These are phyloP conservation scores for Thermomucor indicae-seudaticae DNA, from an alignment of 371 early-diverging fungal genomes.

Conservation along the genomic window DNA sequence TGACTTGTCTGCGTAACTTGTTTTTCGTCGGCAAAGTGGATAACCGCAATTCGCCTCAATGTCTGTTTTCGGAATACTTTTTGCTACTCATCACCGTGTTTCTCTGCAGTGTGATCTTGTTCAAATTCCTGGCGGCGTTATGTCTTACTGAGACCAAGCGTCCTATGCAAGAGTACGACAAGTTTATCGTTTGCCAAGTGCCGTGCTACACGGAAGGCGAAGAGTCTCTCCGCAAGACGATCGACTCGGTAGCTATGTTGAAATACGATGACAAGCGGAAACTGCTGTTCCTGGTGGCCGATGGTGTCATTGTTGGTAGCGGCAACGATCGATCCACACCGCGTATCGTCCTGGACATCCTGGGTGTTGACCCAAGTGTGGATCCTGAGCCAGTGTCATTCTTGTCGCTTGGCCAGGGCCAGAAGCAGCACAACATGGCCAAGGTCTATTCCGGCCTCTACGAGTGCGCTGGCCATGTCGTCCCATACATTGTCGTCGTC, in stretches of 20 bases:
- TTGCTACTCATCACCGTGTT: slow-evolving; percentile 74
- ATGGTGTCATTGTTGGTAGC: slow-evolving; percentile 92
- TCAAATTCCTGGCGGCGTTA: slow-evolving; percentile 93
- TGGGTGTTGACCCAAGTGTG: slow-evolving; percentile 78
- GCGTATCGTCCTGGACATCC: slow-evolving; percentile 91
- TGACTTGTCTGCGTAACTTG: slow-evolving; percentile 74
- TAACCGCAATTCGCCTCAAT: slow-evolving; percentile 73
- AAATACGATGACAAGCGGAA: slow-evolving; percentile 95
- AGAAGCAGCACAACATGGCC: slow-evolving; percentile 91
- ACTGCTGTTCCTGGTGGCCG: slow-evolving; percentile 87
- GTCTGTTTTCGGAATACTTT: slow-evolving; percentile 85
- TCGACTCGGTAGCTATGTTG: slow-evolving; percentile 88
- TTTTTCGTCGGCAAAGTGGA: slow-evolving; percentile 91
- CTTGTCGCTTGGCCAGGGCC: slow-evolving; percentile 86
- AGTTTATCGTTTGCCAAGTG: slow-evolving; percentile 86
- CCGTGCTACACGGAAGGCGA: slow-evolving; percentile 99
- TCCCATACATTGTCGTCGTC: slow-evolving; percentile 94
- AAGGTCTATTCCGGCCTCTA: slow-evolving; percentile 98
- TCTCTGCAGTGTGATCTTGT: slow-evolving; percentile 80
- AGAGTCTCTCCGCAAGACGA: slow-evolving; percentile 89
- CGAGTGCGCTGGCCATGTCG: slow-evolving; percentile 80
- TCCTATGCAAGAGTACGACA: slow-evolving; percentile 80
- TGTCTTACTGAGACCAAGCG: slow-evolving; percentile 63
- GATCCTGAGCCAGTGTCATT: slow-evolving; percentile 91
- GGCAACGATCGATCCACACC: slow-evolving; percentile 98